Evolutionary conservation across 1,284 basidiomycete genomes (phyloP).

Genomic region (Vanrija sp.): DNA sequence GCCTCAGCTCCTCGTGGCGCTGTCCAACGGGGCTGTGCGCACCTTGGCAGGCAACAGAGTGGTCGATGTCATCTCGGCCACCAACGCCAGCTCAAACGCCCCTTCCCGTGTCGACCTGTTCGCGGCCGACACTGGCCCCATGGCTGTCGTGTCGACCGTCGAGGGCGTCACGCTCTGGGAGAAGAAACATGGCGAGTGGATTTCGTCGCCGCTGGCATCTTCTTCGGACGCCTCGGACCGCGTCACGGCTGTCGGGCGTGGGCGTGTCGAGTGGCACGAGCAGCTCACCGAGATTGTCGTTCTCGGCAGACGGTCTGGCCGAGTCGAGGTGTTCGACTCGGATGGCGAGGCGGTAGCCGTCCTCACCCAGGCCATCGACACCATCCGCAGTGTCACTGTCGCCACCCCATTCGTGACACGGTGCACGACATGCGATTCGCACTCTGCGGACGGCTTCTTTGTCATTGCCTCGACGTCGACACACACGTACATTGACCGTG

Average conservation of each 20-base stretch:
- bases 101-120: constrained; percentile 9
- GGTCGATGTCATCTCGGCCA: constrained; percentile 7
- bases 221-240: constrained; percentile 13
- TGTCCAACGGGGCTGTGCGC: constrained; percentile 14
- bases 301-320: constrained; percentile 33
- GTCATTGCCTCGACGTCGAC: constrained; percentile 30
- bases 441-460: constrained; percentile 28
- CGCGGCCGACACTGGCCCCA: background rate
- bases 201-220: constrained; percentile 3
- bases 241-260: constrained; percentile 14
- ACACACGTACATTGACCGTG: constrained; percentile 30
- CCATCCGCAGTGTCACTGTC: constrained; percentile 10
- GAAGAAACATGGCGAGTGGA: constrained; percentile 15
- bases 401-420: constrained; percentile 17
- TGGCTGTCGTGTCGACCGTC: constrained; percentile 4
- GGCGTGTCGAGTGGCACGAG: constrained; percentile 11
- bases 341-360: constrained; percentile 14
- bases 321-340: constrained; percentile 34
- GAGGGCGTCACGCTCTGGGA: constrained; percentile 9
- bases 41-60: constrained; percentile 1
- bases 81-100: background rate
- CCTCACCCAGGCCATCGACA: constrained; percentile 8
- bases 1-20: constrained; percentile 11
- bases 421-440: constrained; percentile 30
- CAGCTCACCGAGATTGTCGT: constrained; percentile 16